These are phyloP conservation scores for Jackrogersella minutella DNA, from an alignment of 495 filamentous ascomycete genomes.

Conservation along the genomic window DNA sequence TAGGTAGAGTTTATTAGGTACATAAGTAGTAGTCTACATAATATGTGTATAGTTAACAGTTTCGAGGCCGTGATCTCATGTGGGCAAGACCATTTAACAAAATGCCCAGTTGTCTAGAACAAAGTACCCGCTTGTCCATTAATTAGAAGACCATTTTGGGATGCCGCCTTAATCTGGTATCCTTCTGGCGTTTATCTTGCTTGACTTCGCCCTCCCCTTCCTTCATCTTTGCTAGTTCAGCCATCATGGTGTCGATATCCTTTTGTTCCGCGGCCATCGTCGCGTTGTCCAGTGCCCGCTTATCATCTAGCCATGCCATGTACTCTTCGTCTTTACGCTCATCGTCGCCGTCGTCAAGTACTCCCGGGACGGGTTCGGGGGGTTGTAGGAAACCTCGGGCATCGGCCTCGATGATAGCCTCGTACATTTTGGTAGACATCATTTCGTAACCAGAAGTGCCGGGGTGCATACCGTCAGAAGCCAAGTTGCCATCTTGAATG, in stretches of 20 bases:
- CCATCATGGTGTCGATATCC: conserved; percentile 42
- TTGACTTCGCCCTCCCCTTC: conserved; percentile 28
- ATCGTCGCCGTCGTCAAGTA: conserved; percentile 43
- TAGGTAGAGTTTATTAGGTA: conserved; percentile 26
- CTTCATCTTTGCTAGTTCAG: conserved; percentile 41
- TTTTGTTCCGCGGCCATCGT: conserved; percentile 30
- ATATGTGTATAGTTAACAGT: conserved; percentile 26
- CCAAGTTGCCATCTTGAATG: conserved; percentile 42
- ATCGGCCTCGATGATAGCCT: conserved; percentile 45
- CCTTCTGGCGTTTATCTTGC: conserved; percentile 16
- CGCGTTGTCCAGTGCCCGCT: conserved; percentile 32
- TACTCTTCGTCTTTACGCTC: conserved; percentile 43
- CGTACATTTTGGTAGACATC: conserved; percentile 48
- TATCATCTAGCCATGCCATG: conserved; percentile 29
- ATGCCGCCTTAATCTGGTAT: conserved; percentile 34
- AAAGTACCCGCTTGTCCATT: conserved; percentile 32
- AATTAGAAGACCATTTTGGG: conserved; percentile 41
- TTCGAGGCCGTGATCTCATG: conserved; percentile 37
- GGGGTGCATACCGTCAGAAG: conserved; percentile 49
- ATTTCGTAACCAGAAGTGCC: conserved; percentile 46
- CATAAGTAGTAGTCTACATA: conserved; percentile 33
- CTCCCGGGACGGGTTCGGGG: conserved; percentile 36
- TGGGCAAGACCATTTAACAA: conserved; percentile 19
- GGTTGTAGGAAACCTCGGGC: conserved; percentile 43
- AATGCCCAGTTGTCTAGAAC: conserved; percentile 25